These are phyloP conservation scores for Trichoderma sp. DNA, from an alignment of 2,329 filamentous ascomycete genomes.

Conservation along the genomic window DNA sequence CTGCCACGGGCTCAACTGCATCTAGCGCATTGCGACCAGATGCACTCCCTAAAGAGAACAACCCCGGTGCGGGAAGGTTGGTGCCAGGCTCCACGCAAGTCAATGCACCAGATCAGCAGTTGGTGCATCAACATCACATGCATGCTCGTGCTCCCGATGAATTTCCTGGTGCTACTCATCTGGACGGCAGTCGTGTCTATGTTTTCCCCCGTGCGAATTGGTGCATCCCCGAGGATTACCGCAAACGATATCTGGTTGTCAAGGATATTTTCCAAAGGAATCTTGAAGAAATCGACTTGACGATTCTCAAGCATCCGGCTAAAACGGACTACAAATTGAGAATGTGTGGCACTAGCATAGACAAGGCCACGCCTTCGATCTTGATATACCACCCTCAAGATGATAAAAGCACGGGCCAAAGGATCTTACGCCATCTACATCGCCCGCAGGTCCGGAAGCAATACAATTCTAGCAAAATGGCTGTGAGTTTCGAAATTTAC, in stretches of 20 bases:
- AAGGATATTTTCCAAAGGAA: not conserved
- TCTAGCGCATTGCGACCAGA: not conserved
- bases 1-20: not conserved
- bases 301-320: not conserved
- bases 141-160: too few relatives aligned
- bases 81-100: not conserved
- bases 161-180: not conserved
- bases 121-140: not conserved
- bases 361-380: not conserved
- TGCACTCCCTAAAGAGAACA: not conserved
- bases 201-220: not conserved
- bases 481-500: not conserved
- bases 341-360: not conserved
- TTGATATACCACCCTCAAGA: not conserved
- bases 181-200: not conserved
- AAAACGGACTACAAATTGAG: not conserved
- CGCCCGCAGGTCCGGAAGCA: not conserved
- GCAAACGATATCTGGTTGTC: not conserved
- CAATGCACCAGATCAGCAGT: not conserved
- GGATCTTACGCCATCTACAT: not conserved
- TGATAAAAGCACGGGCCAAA: not conserved
- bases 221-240: not conserved
- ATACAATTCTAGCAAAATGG: not conserved
- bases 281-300: not conserved
- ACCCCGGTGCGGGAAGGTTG: not conserved